Evolutionary conservation across 306 rosid genomes (phyloP).

Genomic region (Luffa acutangula): DNA sequence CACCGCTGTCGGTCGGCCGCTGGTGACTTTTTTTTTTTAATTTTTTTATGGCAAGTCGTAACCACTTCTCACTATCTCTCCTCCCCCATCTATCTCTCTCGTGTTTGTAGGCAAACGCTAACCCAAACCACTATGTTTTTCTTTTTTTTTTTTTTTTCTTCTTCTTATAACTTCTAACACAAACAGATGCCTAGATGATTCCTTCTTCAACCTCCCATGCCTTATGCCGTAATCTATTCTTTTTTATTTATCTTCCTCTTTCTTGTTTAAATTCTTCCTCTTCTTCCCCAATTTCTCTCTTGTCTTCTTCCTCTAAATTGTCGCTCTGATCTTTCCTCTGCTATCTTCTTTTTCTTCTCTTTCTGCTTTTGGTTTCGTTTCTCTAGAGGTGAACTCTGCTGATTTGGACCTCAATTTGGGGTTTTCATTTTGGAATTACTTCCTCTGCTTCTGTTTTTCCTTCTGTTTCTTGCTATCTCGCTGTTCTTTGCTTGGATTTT

Average conservation of each 20-base stretch:
- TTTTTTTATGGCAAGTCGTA: constrained; percentile 14
- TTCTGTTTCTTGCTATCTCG: constrained; percentile 14
- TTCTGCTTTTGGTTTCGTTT: not conserved
- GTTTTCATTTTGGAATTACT: not conserved
- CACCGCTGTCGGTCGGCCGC: no score
- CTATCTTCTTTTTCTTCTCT: not conserved
- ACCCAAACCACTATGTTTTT: not conserved
- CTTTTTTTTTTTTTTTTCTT: no score
- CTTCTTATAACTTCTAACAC: not conserved
- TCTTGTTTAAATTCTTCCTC: constrained; percentile 18
- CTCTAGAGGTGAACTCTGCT: constrained; percentile 13
- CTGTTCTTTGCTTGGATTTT: constrained; percentile 1
- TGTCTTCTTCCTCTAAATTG: not conserved
- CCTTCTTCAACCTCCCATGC: constrained; percentile 38
- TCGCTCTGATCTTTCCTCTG: constrained; percentile 14
- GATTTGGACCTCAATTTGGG: constrained; percentile 7
- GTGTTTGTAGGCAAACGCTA: constrained; percentile 14
- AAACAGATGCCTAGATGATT: constrained; percentile 32
- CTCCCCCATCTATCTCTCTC: constrained; percentile 10
- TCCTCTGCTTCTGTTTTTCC: not conserved
- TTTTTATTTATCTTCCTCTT: not conserved
- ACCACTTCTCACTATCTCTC: not conserved
- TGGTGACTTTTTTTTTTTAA: no score
- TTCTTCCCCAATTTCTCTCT: not conserved
- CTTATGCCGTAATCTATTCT: constrained; percentile 48